These are phyloP conservation scores for Aegilops umbellulata DNA, from an alignment of 176 grass and related monocot species.

Conservation along the genomic window DNA sequence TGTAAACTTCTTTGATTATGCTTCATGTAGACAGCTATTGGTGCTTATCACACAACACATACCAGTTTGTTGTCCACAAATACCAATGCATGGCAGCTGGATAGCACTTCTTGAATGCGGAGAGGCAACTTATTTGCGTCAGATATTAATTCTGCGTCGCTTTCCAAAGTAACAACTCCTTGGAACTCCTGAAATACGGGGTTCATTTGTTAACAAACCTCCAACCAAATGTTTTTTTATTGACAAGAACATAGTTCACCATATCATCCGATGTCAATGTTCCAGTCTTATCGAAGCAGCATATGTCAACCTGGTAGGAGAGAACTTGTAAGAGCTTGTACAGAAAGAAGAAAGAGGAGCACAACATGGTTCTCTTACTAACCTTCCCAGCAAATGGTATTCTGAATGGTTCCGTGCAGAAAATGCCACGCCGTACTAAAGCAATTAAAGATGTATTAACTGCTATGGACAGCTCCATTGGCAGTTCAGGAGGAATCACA, in stretches of 20 bases:
- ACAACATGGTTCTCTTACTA: conserved; percentile 29
- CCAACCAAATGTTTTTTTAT: background rate
- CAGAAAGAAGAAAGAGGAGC: conserved; percentile 9
- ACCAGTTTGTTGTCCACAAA: conserved; percentile 99
- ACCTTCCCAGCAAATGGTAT: conserved; percentile 99
- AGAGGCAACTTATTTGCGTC: conserved; percentile 74
- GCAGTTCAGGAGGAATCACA: conserved; percentile 96
- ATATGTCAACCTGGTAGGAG: conserved; percentile 89
- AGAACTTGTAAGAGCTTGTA: conserved; percentile 38
- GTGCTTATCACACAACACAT: conserved; percentile 17
- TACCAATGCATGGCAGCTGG: conserved; percentile 94
- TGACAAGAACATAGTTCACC: conserved; percentile 44
- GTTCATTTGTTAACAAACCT: background rate
- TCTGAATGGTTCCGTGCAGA: conserved; percentile 99
- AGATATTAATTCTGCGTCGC: conserved; percentile 61
- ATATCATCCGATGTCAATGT: conserved; percentile 99
- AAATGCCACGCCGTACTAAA: conserved; percentile 90
- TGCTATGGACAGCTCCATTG: conserved; percentile 99
- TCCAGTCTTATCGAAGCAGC: conserved; percentile 98
- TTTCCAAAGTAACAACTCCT: conserved; percentile 90
- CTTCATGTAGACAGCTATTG: conserved; percentile 5
- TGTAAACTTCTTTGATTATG: conserved; percentile 10
- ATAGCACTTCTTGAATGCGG: conserved; percentile 69
- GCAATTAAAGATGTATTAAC: conserved; percentile 99
- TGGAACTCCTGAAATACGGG: conserved; percentile 88